Conservation (phyloP, 139 green algal genomes). For the Chlamydomonas sp. region DNA sequence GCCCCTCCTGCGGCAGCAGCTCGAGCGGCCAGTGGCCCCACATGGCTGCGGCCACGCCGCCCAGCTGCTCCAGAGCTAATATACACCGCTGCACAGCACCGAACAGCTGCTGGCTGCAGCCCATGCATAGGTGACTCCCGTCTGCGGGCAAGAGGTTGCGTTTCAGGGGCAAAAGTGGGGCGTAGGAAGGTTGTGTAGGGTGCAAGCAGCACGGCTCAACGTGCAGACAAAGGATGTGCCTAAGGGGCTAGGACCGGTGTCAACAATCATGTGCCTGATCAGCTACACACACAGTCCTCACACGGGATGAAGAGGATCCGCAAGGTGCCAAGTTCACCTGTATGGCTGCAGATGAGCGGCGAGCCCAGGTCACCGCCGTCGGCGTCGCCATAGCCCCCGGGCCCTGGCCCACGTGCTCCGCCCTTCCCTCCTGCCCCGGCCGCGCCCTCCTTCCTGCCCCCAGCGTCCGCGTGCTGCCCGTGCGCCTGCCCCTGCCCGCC, state of each 20-base stretch:
- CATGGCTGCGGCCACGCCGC: conserved; percentile 29
- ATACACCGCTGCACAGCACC: conserved; percentile 37
- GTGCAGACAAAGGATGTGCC: too few species aligned
- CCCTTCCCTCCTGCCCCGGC: background rate
- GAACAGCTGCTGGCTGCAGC: conserved; percentile 39
- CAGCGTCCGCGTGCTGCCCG: background rate
- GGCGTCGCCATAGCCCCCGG: background rate
- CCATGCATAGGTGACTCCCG: conserved; percentile 31
- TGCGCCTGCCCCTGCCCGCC: conserved; percentile 16
- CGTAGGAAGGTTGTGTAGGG: too few species aligned
- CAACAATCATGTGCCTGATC: too few species aligned
- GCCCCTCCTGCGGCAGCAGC: background rate
- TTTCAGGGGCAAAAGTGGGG: background rate
- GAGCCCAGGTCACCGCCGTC: background rate
- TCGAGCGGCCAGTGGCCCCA: background rate
- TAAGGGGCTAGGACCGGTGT: too few species aligned
- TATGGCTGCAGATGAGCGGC: conserved; percentile 34
- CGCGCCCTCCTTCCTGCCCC: background rate
- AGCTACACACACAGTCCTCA: too few species aligned
- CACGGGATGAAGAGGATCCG: background rate
- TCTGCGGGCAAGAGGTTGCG: conserved; percentile 12
- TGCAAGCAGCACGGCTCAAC: too few species aligned
- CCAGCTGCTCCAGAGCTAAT: conserved; percentile 17
- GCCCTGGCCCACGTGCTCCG: background rate
- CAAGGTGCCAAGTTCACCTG: background rate